Percentiles rank a stretch among this genome's conserved stretches.
These are phyloP conservation scores for Claviceps maximensis DNA, from an alignment of 2,329 filamentous ascomycete genomes.

Conservation along the genomic window DNA sequence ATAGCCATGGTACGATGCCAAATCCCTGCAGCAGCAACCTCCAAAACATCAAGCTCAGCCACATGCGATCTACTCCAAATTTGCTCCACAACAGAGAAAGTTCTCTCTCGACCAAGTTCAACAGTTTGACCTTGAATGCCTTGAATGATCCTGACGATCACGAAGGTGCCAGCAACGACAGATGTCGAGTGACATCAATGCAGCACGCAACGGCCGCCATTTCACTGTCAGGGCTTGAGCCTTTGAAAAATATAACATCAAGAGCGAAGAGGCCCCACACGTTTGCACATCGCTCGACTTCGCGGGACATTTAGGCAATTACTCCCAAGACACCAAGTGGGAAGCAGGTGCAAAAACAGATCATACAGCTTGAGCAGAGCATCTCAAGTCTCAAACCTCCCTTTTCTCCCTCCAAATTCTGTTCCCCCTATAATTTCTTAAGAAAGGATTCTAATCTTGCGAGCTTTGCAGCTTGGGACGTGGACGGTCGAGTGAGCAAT, in stretches of 20 bases:
- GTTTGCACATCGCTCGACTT: conserved; percentile 8
- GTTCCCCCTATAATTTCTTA: conserved; percentile 44
- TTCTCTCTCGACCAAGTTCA: conserved; percentile 27
- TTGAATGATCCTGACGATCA: conserved; percentile 22
- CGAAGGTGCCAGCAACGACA: conserved; percentile 9
- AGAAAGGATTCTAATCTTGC: conserved; percentile 61
- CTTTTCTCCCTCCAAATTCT: conserved; percentile 25
- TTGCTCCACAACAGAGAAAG: conserved; percentile 26
- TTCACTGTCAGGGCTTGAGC: conserved; percentile 10
- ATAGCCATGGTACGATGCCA: conserved; percentile 23
- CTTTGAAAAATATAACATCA: conserved; percentile 10
- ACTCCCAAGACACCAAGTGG: conserved; percentile 21
- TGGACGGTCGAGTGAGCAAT: conserved; percentile 60
- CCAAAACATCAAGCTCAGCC: conserved; percentile 13
- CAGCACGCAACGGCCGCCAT: conserved; percentile 13
- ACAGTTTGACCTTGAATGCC: conserved; percentile 24
- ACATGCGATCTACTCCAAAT: conserved; percentile 15
- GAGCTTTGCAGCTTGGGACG: conserved; percentile 59
- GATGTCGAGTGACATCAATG: conserved; percentile 35
- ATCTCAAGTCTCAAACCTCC: conserved; percentile 22
- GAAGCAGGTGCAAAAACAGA: conserved; percentile 18
- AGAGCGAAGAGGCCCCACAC: conserved; percentile 4
- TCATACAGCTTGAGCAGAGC: conserved; percentile 19
- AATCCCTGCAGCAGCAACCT: conserved; percentile 7
- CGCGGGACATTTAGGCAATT: conserved; percentile 18